phyloP scores from a whole-genome alignment of 2,329 filamentous ascomycete genomes.

The Sarocladiaceae sp. region DNA sequence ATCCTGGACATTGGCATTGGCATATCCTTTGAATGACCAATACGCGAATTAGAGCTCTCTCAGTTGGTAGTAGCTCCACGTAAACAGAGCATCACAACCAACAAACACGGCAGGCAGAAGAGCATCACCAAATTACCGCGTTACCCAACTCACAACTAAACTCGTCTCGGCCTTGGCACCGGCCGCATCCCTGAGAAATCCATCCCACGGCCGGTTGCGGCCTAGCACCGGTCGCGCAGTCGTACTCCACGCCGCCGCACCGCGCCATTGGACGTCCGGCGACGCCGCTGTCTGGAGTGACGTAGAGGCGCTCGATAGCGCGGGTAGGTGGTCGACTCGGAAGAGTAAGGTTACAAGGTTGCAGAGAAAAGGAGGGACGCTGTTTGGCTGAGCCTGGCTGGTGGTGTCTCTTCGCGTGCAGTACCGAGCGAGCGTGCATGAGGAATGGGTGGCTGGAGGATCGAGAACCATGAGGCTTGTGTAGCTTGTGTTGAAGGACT shows the following conservation, averaged over 20 bases:
- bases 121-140: background rate
- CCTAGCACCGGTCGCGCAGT: background rate
- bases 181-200: background rate
- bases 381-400: no score
- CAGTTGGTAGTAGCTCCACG: no score
- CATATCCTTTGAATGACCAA: no score
- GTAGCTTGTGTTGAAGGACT: no score
- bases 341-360: no score
- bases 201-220: slow-evolving; percentile 1
- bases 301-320: background rate
- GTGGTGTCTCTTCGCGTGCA: background rate
- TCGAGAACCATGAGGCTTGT: background rate
- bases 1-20: no score
- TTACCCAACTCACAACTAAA: no score
- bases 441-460: background rate
- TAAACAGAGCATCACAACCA: no score
- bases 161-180: background rate
- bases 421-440: background rate
- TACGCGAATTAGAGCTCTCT: no score
- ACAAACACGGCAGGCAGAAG: background rate
- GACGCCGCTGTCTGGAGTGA: background rate
- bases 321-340: no score
- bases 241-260: background rate
- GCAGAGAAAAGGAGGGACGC: no score
- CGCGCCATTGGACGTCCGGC: background rate